Conservation (phyloP, 1,284 basidiomycete species). For the Apiotrichum montevideense region DNA sequence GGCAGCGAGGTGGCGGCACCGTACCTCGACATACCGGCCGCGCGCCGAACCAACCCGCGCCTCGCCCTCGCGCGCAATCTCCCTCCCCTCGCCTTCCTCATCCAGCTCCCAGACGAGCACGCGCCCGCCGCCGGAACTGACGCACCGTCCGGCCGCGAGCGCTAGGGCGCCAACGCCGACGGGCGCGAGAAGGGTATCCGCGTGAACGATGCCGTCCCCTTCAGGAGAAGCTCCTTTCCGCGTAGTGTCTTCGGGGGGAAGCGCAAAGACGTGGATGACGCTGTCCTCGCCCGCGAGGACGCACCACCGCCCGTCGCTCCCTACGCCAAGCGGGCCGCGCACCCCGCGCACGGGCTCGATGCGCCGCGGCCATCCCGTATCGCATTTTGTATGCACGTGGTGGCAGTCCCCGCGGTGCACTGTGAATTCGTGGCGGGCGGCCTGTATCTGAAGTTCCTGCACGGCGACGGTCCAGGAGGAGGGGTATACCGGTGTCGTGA, state of each 20-base stretch:
- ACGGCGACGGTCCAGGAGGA: constrained; percentile 44
- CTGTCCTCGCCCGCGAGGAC: constrained; percentile 43
- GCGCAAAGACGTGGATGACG: constrained; percentile 43
- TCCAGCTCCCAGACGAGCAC: constrained; percentile 46
- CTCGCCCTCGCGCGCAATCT: constrained; percentile 3
- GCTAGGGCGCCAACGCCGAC: constrained; percentile 36
- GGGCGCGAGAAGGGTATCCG: constrained; percentile 42
- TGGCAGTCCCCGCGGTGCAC: constrained; percentile 33
- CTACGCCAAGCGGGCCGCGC: constrained; percentile 36
- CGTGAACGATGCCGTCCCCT: constrained; percentile 24
- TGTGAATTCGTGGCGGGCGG: constrained; percentile 32
- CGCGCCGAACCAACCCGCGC: constrained; percentile 5
- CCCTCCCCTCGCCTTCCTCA: constrained; percentile 10
- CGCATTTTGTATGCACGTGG: constrained; percentile 23
- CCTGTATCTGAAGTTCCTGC: constrained; percentile 36
- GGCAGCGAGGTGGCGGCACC: background rate
- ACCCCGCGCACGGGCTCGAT: constrained; percentile 35
- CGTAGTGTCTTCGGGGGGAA: constrained; percentile 19
- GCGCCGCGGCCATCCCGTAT: constrained; percentile 30
- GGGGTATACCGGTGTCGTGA: constrained; percentile 44
- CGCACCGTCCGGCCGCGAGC: constrained; percentile 34
- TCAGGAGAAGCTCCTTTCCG: no score
- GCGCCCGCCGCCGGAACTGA: constrained; percentile 37
- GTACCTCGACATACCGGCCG: constrained; percentile 40
- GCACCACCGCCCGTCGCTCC: constrained; percentile 41